These are phyloP conservation scores for Russula compacta DNA, from an alignment of 768 basidiomycete species.

Conservation along the genomic window DNA sequence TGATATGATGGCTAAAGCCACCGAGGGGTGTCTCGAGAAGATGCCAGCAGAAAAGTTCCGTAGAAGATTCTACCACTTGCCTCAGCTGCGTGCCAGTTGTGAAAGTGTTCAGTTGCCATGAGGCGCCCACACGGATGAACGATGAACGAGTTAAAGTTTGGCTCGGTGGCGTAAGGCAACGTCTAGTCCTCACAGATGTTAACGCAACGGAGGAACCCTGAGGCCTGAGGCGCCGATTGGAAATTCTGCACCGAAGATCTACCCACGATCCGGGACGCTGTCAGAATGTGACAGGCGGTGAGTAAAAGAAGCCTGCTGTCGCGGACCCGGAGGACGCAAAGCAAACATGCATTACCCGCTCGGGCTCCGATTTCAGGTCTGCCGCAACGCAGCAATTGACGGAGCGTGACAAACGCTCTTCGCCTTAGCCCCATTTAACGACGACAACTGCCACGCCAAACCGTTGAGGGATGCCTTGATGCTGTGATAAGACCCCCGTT, in stretches of 20 bases:
- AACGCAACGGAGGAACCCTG: background rate
- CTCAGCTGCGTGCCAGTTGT: background rate
- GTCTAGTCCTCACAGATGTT: background rate
- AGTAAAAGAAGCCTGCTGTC: background rate
- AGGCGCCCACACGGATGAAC: background rate
- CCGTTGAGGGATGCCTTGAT: background rate
- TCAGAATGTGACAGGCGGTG: background rate
- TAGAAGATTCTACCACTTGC: background rate
- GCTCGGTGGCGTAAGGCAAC: background rate
- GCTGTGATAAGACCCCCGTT: background rate
- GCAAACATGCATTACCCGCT: background rate
- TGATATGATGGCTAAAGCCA: constrained; percentile 19
- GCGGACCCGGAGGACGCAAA: background rate
- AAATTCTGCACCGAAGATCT: background rate
- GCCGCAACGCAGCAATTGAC: background rate
- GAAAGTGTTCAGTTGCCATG: background rate
- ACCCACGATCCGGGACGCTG: background rate
- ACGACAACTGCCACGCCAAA: background rate
- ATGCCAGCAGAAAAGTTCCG: background rate
- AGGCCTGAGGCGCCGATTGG: background rate
- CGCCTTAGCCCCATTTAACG: background rate
- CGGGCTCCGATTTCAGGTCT: background rate
- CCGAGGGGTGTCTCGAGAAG: background rate
- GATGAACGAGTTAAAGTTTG: background rate
- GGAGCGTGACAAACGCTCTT: background rate